These are phyloP conservation scores for Cryptosporidium xiaoi DNA, from an alignment of 169 alveolate genomes.

Conservation along the genomic window DNA sequence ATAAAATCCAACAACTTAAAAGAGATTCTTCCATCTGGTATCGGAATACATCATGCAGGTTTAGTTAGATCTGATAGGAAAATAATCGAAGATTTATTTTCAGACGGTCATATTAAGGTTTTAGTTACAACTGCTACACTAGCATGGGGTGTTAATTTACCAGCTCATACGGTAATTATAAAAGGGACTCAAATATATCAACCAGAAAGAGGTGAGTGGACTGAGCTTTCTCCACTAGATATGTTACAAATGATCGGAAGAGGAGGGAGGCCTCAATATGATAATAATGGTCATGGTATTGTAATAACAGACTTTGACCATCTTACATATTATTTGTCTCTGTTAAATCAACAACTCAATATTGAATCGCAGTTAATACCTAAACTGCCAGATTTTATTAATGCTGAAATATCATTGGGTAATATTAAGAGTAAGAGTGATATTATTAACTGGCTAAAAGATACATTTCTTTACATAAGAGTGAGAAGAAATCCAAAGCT, in stretches of 20 bases:
- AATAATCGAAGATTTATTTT: constrained; percentile 97
- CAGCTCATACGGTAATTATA: constrained; percentile 99
- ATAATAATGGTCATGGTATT: constrained; percentile 98
- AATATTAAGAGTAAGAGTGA: constrained; percentile 93
- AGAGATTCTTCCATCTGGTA: constrained; percentile 97
- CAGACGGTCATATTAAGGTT: constrained; percentile 95
- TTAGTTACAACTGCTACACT: constrained; percentile 99
- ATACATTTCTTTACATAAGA: constrained; percentile 96
- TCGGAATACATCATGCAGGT: constrained; percentile 99
- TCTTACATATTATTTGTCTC: constrained; percentile 94
- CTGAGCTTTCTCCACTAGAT: constrained; percentile 97
- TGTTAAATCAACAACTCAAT: constrained; percentile 96
- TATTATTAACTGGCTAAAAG: constrained; percentile 97
- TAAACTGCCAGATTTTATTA: constrained; percentile 95
- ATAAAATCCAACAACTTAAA: constrained; percentile 89
- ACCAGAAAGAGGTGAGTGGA: constrained; percentile 97
- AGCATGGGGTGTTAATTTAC: constrained; percentile 99
- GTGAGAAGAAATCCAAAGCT: constrained; percentile 90
- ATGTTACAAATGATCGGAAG: constrained; percentile 99
- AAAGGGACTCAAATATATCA: constrained; percentile 99
- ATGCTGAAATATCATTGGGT: constrained; percentile 98
- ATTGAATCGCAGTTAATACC: constrained; percentile 95
- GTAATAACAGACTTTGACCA: constrained; percentile 95
- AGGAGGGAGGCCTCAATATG: constrained; percentile 99
- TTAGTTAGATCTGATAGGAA: constrained; percentile 96